Base-by-base conservation (phyloP, 192 early-diverging fungal genomes). In the Entomortierella chlamydospora region DNA sequence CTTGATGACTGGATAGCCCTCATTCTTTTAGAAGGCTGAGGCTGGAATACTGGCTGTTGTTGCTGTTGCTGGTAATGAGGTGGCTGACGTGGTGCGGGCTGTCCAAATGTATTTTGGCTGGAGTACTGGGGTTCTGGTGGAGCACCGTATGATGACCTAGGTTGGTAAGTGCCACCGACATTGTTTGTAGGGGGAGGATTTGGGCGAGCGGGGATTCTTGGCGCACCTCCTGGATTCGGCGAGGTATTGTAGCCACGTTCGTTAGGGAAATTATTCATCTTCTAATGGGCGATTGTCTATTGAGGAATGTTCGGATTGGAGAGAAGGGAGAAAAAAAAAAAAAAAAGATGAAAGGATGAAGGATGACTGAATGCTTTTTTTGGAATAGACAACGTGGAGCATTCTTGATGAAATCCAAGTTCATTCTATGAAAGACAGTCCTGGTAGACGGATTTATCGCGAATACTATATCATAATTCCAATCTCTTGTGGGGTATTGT, bases 201-300 rank as follows among this genome's bases (percentile, higher is more conserved):
- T 6, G 41, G 65, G 2, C 73, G 64, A 4, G 65, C 41, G 20
- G 73, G 65, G 37, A 77, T 77, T 13, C 73, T 53, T 39, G 73
- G 65, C 22, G 58, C 41, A 12, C 30, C 29, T 29, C 58, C 61
- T 57, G 49, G 43, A 41, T 51, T 62, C 26, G 73, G 66, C 20
- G 65, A 53, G 39, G 65, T 56, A 54, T 61, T 70, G 57, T 79
- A 79, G 6, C 61, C 56, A 28, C 67, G 61, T 28, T 69, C 67
- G 57, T 65, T 69, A 26, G 76, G 76, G 52, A 66, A 79, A 57
- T 79, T 79, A 52, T 33, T 70, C 68, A 70, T 79, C 30, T 49
- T 64, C 31, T 22, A 33, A 22, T 63, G 39, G 45, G 43, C n/a
- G n/a, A n/a, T n/a, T n/a, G n/a, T n/a, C n/a, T n/a, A n/a, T n/a